These are phyloP conservation scores for Annona squamosa DNA, from an alignment of 164 flowering plant species.

Conservation along the genomic window DNA sequence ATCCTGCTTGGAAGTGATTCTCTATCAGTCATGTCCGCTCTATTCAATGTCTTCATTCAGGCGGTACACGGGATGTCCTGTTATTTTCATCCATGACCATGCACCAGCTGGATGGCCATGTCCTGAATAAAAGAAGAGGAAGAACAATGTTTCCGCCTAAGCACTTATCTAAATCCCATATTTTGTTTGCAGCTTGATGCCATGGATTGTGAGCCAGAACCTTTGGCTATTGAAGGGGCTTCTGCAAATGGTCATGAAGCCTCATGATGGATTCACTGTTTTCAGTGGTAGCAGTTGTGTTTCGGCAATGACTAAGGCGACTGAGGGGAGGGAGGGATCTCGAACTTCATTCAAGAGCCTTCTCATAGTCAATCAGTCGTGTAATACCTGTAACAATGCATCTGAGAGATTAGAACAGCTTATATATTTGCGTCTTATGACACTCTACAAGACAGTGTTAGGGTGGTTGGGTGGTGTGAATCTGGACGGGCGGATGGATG, in stretches of 20 bases:
- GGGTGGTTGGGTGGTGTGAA: background rate
- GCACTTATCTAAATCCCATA: too few species aligned
- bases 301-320: background rate
- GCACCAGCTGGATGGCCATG: too few species aligned
- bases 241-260: constrained; percentile 14
- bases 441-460: background rate
- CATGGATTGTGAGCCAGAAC: background rate
- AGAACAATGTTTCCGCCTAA: too few species aligned
- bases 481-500: background rate
- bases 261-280: constrained; percentile 6
- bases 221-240: background rate
- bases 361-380: background rate
- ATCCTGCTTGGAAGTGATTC: background rate
- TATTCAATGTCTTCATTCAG: too few species aligned
- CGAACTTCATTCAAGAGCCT: background rate
- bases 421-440: background rate
- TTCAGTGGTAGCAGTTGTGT: background rate
- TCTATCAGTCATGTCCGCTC: too few species aligned
- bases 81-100: too few species aligned
- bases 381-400: constrained; percentile 7
- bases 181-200: constrained; percentile 8
- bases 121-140: too few species aligned
- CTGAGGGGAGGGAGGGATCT: constrained; percentile 2
- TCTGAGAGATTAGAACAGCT: background rate
- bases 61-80: too few species aligned